Base-by-base conservation (phyloP, 495 filamentous ascomycete genomes). In the Penicillium simplicissimum region DNA sequence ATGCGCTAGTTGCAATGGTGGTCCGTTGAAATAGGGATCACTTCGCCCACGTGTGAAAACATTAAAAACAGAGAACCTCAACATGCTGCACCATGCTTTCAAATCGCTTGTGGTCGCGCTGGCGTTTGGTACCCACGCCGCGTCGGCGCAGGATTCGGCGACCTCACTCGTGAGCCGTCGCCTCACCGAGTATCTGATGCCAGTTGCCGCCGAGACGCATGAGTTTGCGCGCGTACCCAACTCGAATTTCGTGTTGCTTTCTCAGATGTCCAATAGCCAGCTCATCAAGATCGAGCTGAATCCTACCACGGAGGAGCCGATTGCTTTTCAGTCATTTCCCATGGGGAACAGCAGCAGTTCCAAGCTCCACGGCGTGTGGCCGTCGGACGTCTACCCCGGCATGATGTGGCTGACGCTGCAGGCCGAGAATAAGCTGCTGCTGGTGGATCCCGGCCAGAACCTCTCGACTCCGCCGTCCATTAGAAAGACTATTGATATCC, bases 231-330 rank as follows among this genome's bases (percentile, higher is more conserved):
- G 61, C 37, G 65, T 67, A 28, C 65, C 65, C 15, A 52, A 67
- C 61, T 56, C 65, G 15, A 67, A 64, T 36, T 64, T 64, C 35
- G 42, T 67, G 10, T 56, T 67, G 40, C 51, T 67, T 43, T 59
- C 65, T 5, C 65, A 67, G 59, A 62, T 67, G 65, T 67, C 65
- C 4, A 34, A 61, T 52, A 67, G 65, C 61, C 34, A 64, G 58
- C 58, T 67, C 3, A 57, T 68, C 62, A 65, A 68, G 63, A 68
- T 68, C 36, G 48, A 68, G 52, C 57, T 68, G 33, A 38, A 68
- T 47, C 13, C 63, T 8, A 37, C 36, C 23, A 65, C 62, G 28
- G 62, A 68, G 53, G 56, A 66, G 54, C 65, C 65, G 43, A 59
- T 67, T 47, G 64, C 64, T 14, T 63, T 49, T 45, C 51, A 67